These are phyloP conservation scores for Pythium apleroticum DNA, from an alignment of 352 stramenopile species.

Conservation along the genomic window DNA sequence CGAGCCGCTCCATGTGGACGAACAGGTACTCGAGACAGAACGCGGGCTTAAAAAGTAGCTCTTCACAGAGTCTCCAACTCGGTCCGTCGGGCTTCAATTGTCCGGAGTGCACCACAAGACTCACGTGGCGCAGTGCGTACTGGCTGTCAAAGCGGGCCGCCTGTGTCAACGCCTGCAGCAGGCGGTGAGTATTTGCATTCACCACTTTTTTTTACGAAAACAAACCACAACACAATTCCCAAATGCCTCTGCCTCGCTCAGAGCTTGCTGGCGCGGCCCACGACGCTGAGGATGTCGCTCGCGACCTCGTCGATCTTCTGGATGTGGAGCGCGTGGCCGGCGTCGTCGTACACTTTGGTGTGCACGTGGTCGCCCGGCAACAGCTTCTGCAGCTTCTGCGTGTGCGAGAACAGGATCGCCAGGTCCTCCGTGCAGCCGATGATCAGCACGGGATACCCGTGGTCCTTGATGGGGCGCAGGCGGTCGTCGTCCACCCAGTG, in stretches of 20 bases:
- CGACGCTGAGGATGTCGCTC: slow-evolving; percentile 2
- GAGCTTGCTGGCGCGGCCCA: neutral
- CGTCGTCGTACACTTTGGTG: slow-evolving; percentile 41
- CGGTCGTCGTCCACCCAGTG: slow-evolving; percentile 41
- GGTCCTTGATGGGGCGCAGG: slow-evolving; percentile 37
- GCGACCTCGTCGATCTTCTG: slow-evolving; percentile 48
- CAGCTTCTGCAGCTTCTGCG: slow-evolving; percentile 38
- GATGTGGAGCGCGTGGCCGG: slow-evolving; percentile 42
- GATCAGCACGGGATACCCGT: slow-evolving; percentile 46
- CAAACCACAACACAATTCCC: too few relatives aligned
- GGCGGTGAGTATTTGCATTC: too few relatives aligned
- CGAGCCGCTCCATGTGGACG: neutral
- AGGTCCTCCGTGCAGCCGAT: slow-evolving; percentile 36
- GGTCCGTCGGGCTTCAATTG: neutral
- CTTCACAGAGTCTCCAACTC: neutral
- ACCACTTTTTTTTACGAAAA: too few relatives aligned
- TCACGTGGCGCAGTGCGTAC: neutral
- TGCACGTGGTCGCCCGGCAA: slow-evolving; percentile 35
- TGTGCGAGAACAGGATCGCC: slow-evolving; percentile 31
- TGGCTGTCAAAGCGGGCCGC: neutral
- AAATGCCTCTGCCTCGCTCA: too few relatives aligned
- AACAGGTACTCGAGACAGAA: neutral
- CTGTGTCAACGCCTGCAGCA: neutral
- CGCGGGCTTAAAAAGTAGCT: neutral
- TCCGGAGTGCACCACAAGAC: neutral